A percentile compares a stretch with the other conserved stretches of the same genome.
These are phyloP conservation scores for Diaporthe citrichinensis DNA, from an alignment of 2,329 filamentous ascomycete genomes.

Conservation along the genomic window DNA sequence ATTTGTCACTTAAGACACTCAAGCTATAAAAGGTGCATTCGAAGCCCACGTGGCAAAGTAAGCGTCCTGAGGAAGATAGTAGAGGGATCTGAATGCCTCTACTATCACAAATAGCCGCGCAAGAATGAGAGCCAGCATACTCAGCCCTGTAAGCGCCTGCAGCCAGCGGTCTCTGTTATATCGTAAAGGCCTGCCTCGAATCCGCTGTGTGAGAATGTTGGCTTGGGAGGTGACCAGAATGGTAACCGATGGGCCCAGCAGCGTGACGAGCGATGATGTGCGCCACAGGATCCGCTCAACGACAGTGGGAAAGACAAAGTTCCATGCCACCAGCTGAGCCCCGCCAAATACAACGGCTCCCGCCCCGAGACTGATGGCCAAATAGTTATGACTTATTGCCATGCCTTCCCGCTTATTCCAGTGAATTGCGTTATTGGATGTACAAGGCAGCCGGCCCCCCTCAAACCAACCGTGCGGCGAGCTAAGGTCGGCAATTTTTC, in stretches of 20 bases:
- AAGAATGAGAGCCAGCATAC: not conserved
- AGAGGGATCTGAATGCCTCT: not conserved
- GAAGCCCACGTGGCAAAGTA: not conserved
- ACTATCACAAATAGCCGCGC: not conserved
- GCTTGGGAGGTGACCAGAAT: fast-evolving
- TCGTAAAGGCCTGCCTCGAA: not conserved
- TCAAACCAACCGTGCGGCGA: fast-evolving
- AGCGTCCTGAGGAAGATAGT: not conserved
- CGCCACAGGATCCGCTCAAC: not conserved
- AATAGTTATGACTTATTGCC: too few species aligned
- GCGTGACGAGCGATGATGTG: not conserved
- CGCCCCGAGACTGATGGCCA: too few species aligned
- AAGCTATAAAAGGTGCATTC: not conserved
- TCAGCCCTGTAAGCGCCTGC: not conserved
- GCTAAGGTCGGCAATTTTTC: not conserved
- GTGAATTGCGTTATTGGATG: not conserved
- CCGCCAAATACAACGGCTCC: not conserved
- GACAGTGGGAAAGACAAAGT: not conserved
- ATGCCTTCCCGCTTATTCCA: too few species aligned
- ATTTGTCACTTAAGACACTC: not conserved
- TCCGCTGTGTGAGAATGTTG: fast-evolving
- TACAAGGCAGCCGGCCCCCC: not conserved
- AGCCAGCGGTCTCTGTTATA: not conserved
- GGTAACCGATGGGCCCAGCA: not conserved
- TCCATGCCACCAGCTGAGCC: not conserved